These are phyloP conservation scores for Pythium sp. DNA, from an alignment of 352 stramenopile species.

Conservation along the genomic window DNA sequence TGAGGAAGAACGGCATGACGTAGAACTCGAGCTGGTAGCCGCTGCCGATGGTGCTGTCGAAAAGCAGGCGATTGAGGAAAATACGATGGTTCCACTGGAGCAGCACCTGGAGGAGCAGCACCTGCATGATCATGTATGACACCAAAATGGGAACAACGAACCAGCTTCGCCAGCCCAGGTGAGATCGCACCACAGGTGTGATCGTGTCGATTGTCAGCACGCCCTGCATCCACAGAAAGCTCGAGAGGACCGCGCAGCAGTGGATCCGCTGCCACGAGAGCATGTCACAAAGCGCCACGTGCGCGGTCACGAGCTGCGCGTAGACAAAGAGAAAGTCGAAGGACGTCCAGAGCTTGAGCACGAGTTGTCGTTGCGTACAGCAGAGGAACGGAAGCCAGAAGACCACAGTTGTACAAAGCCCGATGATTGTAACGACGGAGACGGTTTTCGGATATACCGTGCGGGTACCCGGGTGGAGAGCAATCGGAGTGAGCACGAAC, in stretches of 20 bases:
- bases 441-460: neutral
- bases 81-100: too few species aligned
- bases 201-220: slow-evolving; percentile 24
- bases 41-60: too few species aligned
- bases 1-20: slow-evolving; percentile 21
- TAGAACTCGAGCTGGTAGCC: slow-evolving; percentile 3
- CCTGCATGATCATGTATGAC: slow-evolving; percentile 11
- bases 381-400: slow-evolving; percentile 8
- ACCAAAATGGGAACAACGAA: slow-evolving; percentile 7
- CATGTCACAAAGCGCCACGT: slow-evolving; percentile 14
- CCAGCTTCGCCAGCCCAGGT: slow-evolving; percentile 9
- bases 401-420: neutral
- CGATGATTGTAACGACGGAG: too few species aligned
- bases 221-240: slow-evolving; percentile 23
- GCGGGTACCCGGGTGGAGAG: neutral
- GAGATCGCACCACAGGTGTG: slow-evolving; percentile 13
- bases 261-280: slow-evolving; percentile 12
- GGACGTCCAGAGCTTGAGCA: slow-evolving; percentile 19
- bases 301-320: slow-evolving; percentile 16
- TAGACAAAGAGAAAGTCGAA: slow-evolving; percentile 28
- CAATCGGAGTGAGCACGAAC: neutral
- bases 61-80: too few species aligned
- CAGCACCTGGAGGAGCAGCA: neutral
- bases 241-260: neutral
- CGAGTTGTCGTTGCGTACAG: slow-evolving; percentile 16